phyloP scores from a whole-genome alignment of 140 eudicot genomes.

The Bidens hawaiensis region DNA sequence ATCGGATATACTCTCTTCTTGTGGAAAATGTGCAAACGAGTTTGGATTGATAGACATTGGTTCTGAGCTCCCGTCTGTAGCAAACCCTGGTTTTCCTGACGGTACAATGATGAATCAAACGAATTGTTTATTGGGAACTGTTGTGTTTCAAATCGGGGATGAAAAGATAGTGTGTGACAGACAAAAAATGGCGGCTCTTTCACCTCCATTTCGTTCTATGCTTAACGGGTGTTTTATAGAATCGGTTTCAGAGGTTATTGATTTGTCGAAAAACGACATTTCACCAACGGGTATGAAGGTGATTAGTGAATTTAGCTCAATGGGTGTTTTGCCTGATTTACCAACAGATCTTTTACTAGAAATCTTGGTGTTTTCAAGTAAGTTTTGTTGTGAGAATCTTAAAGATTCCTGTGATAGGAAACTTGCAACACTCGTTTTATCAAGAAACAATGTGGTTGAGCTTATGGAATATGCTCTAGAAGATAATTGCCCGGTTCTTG shows the following conservation, averaged over 20 bases:
- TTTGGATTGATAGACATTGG: constrained; percentile 66
- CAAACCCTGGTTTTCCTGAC: constrained; percentile 20
- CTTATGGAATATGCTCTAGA: constrained; percentile 88
- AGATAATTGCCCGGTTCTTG: constrained; percentile 78
- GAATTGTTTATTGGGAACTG: constrained; percentile 30
- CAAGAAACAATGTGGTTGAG: constrained; percentile 75
- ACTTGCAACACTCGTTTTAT: constrained; percentile 64
- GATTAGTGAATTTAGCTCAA: constrained; percentile 58
- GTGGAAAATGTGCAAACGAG: constrained; percentile 78
- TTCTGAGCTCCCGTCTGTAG: constrained; percentile 54
- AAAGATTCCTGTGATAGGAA: constrained; percentile 92
- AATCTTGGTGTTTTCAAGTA: constrained; percentile 80
- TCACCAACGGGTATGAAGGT: constrained; percentile 73
- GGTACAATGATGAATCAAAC: constrained; percentile 20
- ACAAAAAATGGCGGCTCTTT: constrained; percentile 73
- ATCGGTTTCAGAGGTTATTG: constrained; percentile 65
- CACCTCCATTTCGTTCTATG: constrained; percentile 88
- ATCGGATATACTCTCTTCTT: constrained; percentile 73
- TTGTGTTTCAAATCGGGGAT: constrained; percentile 57
- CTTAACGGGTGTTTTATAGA: constrained; percentile 87
- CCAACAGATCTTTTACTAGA: constrained; percentile 68
- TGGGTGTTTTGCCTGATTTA: constrained; percentile 47
- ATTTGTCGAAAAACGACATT: constrained; percentile 75
- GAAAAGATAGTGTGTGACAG: constrained; percentile 69
- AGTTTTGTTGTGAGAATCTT: constrained; percentile 82